These are phyloP conservation scores for Apostasia shenzhenica DNA, from an alignment of 106 monocot genomes.

Conservation along the genomic window DNA sequence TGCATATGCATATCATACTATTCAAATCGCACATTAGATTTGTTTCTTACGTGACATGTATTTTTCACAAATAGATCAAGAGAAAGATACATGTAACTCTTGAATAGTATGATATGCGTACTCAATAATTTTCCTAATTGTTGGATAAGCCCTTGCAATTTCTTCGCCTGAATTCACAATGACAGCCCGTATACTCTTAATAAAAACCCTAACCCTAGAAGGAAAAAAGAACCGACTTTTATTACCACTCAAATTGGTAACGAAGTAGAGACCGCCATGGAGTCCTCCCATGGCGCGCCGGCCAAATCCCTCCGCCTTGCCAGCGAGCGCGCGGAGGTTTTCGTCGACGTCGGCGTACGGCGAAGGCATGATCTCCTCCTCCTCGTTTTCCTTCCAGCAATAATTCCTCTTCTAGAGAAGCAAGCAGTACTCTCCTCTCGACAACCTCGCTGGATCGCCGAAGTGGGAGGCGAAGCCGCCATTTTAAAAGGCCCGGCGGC, in stretches of 20 bases:
- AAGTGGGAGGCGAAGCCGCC: not conserved
- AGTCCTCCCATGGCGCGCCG: constrained; percentile 67
- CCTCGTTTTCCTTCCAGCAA: not conserved
- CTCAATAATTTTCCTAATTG: no score
- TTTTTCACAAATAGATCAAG: no score
- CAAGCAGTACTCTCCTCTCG: not conserved
- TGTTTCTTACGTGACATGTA: no score
- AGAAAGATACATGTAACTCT: no score
- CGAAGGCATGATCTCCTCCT: constrained; percentile 7
- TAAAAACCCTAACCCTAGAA: not conserved
- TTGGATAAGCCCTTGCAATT: no score
- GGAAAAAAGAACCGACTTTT: not conserved
- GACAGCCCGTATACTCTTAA: no score
- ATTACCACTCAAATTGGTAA: constrained; percentile 58
- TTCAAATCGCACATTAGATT: no score
- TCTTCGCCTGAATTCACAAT: no score
- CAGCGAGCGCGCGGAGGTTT: constrained; percentile 58
- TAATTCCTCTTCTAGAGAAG: no score
- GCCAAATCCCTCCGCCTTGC: constrained; percentile 84
- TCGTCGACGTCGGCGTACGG: constrained; percentile 52
- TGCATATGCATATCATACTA: no score
- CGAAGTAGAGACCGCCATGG: constrained; percentile 55
- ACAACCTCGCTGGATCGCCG: not conserved
- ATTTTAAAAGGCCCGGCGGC: not conserved
- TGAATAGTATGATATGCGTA: no score